Evolutionary conservation across 192 early-diverging fungal genomes (phyloP), one percentile per base, ranked within the genome.

Genomic region (Coemansia sp.): DNA sequence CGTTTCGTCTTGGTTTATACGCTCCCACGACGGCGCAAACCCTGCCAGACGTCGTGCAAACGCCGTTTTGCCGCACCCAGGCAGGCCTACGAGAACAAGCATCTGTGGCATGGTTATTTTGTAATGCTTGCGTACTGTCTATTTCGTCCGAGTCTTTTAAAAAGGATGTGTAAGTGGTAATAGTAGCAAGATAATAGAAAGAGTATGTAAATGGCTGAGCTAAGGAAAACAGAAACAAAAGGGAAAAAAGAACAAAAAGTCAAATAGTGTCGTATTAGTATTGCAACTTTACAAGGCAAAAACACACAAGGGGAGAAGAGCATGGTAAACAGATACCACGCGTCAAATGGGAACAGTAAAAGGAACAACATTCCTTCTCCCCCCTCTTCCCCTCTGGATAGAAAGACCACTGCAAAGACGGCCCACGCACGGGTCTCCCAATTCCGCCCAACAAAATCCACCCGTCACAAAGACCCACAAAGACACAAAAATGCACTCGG

Each of bases 1-100:
- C 40, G 88, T 73, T 63, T 92, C 89, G 70, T 92, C 90, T 78
- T 92, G 90, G 69, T 89, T 92, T 34, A 92, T 84, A 52, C 88
- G 79, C 67, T 82, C 77, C 84, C 85, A 92, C 7, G 79, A 67
- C 72, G 86, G 71, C 46, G 57, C 49, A 51, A 67, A 63, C n/a
- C 56, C 58, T 16, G 55, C 68, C 37, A 72, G 77, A 23, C 80
- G 79, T 43, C 81, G 84, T 35, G 89, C 76, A 69, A 92, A 91
- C 15, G 87, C 87, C 18, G 83, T 85, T 73, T 92, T 92, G 61
- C 91, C 91, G 46, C 88, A 90, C 8, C 91, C 91, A 30, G 91
- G 91, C 56, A 90, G 79, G 25, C 91, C 89, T 59, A 90, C 87
- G 52, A 90, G 81, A 28, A 92, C 84, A 12, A 92, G 82, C 72